Evolutionary conservation across 2,329 filamentous ascomycete genomes (phyloP).

Genomic region (Gliomastix tumulicola): DNA sequence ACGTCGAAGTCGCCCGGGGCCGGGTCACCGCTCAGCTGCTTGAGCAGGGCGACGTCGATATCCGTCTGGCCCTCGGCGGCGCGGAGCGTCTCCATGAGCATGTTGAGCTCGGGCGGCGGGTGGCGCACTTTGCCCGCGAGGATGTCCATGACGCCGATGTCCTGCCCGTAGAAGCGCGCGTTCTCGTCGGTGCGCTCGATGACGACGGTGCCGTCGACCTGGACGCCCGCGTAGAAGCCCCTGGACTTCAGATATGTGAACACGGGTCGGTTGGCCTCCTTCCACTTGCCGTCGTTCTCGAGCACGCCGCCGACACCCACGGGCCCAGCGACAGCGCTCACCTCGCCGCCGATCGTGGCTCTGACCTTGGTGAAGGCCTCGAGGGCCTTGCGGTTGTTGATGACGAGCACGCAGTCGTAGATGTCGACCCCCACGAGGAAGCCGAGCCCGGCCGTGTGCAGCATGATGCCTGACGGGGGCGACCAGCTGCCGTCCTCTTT

Average conservation of each 20-base stretch:
- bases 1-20: constrained; percentile 26
- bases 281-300: constrained; percentile 45
- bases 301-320: constrained; percentile 65
- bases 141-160: constrained; percentile 35
- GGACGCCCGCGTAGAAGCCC: constrained; percentile 79
- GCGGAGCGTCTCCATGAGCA: constrained; percentile 24
- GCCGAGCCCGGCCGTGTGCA: constrained; percentile 72
- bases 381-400: constrained; percentile 70
- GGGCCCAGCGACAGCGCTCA: constrained; percentile 64
- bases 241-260: constrained; percentile 75
- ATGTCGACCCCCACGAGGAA: constrained; percentile 79
- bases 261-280: constrained; percentile 43
- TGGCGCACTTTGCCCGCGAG: constrained; percentile 31
- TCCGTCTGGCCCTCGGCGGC: constrained; percentile 23
- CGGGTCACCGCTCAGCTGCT: constrained; percentile 22
- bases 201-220: constrained; percentile 79
- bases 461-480: constrained; percentile 71
- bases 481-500: constrained; percentile 64
- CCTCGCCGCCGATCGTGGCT: constrained; percentile 69
- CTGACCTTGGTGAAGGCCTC: constrained; percentile 66
- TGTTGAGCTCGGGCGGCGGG: constrained; percentile 15
- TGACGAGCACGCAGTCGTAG: constrained; percentile 81
- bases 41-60: constrained; percentile 20
- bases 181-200: constrained; percentile 82
- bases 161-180: constrained; percentile 70